Conservation (phyloP, 345 rosid genomes). For the Populus tremula region DNA sequence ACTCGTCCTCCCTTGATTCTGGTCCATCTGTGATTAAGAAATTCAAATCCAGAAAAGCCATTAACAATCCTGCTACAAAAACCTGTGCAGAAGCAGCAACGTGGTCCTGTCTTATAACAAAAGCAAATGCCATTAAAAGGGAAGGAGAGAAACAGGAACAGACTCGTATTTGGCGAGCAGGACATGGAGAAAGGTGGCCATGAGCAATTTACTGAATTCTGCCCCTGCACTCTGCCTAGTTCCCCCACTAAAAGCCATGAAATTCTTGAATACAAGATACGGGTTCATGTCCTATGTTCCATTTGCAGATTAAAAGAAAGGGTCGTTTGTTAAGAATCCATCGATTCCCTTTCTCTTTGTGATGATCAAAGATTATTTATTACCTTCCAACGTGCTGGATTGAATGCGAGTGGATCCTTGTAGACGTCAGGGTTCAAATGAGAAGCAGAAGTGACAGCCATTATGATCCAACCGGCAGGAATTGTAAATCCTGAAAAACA, state of each 20-base stretch:
- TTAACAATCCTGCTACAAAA: neutral
- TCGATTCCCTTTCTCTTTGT: too few relatives aligned
- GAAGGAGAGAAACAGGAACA: neutral
- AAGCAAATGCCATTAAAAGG: neutral
- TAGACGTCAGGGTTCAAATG: constrained; percentile 19
- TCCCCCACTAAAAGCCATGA: constrained; percentile 35
- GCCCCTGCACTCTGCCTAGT: constrained; percentile 33
- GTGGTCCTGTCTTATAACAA: neutral
- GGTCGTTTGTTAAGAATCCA: too few relatives aligned
- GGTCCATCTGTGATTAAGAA: constrained; percentile 16
- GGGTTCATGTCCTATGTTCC: constrained; percentile 6
- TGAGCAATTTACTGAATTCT: constrained; percentile 16
- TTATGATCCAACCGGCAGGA: constrained; percentile 18
- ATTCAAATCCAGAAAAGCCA: neutral
- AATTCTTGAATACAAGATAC: constrained; percentile 20
- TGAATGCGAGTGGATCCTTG: constrained; percentile 24
- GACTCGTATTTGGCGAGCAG: constrained; percentile 28
- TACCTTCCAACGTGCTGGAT: constrained; percentile 34
- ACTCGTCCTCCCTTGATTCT: constrained; percentile 20
- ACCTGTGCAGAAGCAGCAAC: too few relatives aligned
- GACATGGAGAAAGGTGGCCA: constrained; percentile 26
- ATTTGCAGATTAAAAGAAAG: neutral
- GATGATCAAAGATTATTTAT: neutral
- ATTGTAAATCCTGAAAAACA: constrained; percentile 25
- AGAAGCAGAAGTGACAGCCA: constrained; percentile 14